Conservation (phyloP, 352 stramenopile species). For the Phytopythium oedochilum region DNA sequence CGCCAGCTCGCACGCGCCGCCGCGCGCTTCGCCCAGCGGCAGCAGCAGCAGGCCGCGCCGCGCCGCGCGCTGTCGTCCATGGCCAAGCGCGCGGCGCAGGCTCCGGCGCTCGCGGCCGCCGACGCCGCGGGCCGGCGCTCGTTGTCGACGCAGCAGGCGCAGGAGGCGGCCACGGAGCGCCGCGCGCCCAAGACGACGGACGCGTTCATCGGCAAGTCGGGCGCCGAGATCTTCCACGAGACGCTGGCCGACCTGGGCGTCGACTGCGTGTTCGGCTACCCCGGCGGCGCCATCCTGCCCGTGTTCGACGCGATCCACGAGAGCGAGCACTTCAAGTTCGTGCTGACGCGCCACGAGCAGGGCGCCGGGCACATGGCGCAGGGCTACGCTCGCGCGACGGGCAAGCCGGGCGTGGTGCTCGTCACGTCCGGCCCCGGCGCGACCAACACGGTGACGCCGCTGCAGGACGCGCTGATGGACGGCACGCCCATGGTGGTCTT, state of each 20-base stretch:
- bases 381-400: constrained; percentile 76
- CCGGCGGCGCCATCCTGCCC: constrained; percentile 90
- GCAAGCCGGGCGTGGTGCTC: constrained; percentile 89
- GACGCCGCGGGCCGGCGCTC: constrained; percentile 14
- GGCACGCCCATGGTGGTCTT: constrained; percentile 94
- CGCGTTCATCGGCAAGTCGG: constrained; percentile 89
- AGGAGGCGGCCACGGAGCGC: constrained; percentile 30
- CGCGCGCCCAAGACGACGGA: constrained; percentile 54
- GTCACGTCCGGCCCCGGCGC: constrained; percentile 92
- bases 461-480: constrained; percentile 94
- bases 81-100: constrained; percentile 7
- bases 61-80: constrained; percentile 14
- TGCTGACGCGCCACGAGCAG: constrained; percentile 80
- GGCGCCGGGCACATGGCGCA: constrained; percentile 85
- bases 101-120: constrained; percentile 9
- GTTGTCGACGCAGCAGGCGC: constrained; percentile 30
- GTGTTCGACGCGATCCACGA: constrained; percentile 94
- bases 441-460: constrained; percentile 93
- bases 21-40: constrained; percentile 24
- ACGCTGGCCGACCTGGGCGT: constrained; percentile 90
- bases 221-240: constrained; percentile 93
- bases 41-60: constrained; percentile 14
- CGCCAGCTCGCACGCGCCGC: constrained; percentile 37
- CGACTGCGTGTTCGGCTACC: constrained; percentile 93
- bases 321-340: constrained; percentile 77